Conservation (phyloP, 345 rosid genomes). For the Nephelium lappaceum region DNA sequence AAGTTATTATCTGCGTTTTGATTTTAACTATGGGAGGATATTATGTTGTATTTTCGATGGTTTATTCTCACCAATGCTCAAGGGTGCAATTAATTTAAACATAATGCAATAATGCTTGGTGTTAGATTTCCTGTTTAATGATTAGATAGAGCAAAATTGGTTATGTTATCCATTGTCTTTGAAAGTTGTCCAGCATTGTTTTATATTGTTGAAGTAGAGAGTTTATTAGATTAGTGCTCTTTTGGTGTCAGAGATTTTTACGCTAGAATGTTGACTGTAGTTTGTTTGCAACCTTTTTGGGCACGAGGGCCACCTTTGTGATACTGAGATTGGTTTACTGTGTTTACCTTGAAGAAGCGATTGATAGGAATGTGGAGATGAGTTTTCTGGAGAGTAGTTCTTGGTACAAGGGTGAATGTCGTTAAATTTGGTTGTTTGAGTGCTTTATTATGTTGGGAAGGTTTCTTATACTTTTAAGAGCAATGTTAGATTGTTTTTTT, state of each 20-base stretch:
- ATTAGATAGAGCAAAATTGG: background rate
- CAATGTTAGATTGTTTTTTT: background rate
- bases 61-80: background rate
- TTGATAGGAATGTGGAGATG: background rate
- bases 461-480: background rate
- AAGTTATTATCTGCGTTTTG: background rate
- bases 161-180: background rate
- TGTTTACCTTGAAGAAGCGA: background rate
- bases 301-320: background rate
- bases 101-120: background rate
- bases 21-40: background rate
- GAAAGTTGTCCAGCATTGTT: background rate
- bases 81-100: background rate
- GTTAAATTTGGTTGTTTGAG: background rate
- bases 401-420: background rate
- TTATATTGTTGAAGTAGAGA: background rate
- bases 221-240: background rate
- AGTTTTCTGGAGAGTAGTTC: background rate
- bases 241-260: background rate
- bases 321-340: background rate
- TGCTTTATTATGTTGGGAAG: background rate
- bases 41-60: background rate
- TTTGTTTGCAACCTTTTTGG: background rate
- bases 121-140: background rate
- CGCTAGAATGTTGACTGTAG: background rate